A percentile compares a stretch with the other conserved stretches of the same genome.
These are phyloP conservation scores for Ascochyta koolunga DNA, from an alignment of 2,329 filamentous ascomycete species.

Conservation along the genomic window DNA sequence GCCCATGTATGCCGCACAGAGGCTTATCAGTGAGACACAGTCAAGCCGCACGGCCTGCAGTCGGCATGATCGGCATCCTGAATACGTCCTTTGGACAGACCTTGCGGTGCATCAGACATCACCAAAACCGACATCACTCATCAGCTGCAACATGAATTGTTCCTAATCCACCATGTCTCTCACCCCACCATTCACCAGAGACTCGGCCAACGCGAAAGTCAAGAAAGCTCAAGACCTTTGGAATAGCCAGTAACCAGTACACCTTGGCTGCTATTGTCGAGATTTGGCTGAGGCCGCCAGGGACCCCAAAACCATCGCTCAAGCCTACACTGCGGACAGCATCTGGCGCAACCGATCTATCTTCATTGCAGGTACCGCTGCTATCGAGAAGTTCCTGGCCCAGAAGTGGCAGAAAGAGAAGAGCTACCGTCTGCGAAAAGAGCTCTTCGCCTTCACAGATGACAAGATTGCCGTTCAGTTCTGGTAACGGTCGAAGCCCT, in stretches of 20 bases:
- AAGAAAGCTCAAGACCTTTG: slow-evolving; percentile 83
- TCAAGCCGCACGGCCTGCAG: not conserved
- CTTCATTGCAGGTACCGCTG: slow-evolving; percentile 72
- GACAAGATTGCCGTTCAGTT: slow-evolving; percentile 87
- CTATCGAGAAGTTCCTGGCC: slow-evolving; percentile 71
- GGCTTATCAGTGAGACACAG: not conserved
- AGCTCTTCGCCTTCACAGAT: slow-evolving; percentile 77
- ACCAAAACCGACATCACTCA: no score
- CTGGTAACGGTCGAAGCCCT: slow-evolving; percentile 46
- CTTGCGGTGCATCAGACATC: not conserved
- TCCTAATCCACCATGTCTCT: slow-evolving; percentile 47
- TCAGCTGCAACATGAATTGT: not conserved
- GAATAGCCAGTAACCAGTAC: slow-evolving; percentile 71
- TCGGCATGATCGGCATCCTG: slow-evolving; percentile 4
- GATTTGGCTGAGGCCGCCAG: slow-evolving; percentile 49
- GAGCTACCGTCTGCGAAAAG: slow-evolving; percentile 77
- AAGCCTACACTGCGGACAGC: slow-evolving; percentile 75
- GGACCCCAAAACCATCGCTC: slow-evolving; percentile 68
- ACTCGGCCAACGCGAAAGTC: slow-evolving; percentile 76
- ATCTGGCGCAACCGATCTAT: slow-evolving; percentile 80
- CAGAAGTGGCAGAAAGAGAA: slow-evolving; percentile 77
- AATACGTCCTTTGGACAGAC: not conserved
- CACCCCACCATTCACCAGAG: slow-evolving; percentile 75
- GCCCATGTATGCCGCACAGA: not conserved
- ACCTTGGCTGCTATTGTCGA: not conserved